Percentiles rank a stretch among this genome's conserved stretches.
Conservation (phyloP, 1,284 basidiomycete genomes). For the Pseudomicrostroma phylloplanum region DNA sequence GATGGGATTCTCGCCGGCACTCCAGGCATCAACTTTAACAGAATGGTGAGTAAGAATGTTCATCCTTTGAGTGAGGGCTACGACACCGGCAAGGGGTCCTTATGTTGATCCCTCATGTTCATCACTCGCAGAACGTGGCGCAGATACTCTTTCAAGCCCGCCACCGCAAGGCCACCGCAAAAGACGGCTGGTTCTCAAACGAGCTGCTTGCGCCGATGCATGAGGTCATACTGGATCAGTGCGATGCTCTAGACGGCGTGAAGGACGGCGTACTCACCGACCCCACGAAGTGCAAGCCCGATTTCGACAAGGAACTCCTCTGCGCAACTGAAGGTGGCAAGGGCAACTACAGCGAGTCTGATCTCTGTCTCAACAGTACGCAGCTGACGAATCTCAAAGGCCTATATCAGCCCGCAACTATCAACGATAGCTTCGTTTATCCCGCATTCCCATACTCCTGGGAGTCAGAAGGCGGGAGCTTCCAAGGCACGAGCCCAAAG, state of each 20-base stretch:
- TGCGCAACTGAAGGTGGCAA: constrained; percentile 9
- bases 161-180: constrained; percentile 11
- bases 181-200: constrained; percentile 13
- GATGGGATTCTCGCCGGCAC: constrained; percentile 48
- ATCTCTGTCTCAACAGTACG: constrained; percentile 12
- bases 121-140: constrained; percentile 14
- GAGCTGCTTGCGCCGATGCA: constrained; percentile 18
- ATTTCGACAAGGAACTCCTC: constrained; percentile 16
- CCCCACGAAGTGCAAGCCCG: constrained; percentile 19
- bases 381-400: constrained; percentile 9
- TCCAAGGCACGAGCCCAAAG: constrained; percentile 14
- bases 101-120: constrained; percentile 2
- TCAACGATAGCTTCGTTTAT: constrained; percentile 17
- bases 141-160: constrained; percentile 14
- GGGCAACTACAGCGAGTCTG: neutral
- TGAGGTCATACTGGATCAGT: constrained; percentile 46
- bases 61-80: neutral
- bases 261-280: constrained; percentile 50
- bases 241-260: constrained; percentile 52
- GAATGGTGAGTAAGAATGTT: constrained; percentile 16
- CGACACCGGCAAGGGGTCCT: neutral
- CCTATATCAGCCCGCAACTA: constrained; percentile 8
- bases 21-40: constrained; percentile 40
- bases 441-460: constrained; percentile 15
- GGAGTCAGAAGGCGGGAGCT: constrained; percentile 8